Evolutionary conservation across 2,329 filamentous ascomycete species (phyloP).

Genomic region (Diaporthe vaccinii): DNA sequence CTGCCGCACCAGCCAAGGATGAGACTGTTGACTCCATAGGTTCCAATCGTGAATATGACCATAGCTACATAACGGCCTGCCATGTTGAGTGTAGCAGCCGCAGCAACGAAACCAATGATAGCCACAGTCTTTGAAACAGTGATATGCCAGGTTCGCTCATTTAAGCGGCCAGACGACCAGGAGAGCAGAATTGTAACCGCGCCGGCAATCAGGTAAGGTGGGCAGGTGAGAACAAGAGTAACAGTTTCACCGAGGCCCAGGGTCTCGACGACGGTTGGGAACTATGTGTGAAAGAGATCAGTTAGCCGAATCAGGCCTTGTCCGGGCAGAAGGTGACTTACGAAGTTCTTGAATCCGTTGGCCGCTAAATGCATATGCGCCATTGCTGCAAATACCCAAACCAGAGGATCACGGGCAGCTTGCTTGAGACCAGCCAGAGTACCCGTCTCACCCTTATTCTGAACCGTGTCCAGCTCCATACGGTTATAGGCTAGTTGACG

Average conservation of each 20-base stretch:
- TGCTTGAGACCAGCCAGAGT: slow-evolving; percentile 43
- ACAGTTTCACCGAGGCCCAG: slow-evolving; percentile 56
- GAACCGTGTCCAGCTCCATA: slow-evolving; percentile 29
- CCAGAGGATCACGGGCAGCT: slow-evolving; percentile 43
- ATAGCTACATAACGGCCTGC: slow-evolving; percentile 51
- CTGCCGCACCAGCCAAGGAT: slow-evolving; percentile 56
- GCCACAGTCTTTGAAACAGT: slow-evolving; percentile 55
- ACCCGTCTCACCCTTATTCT: slow-evolving; percentile 44
- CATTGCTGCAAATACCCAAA: slow-evolving; percentile 42
- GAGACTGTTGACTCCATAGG: slow-evolving; percentile 57
- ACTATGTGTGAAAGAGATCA: slow-evolving; percentile 1
- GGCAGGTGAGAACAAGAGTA: slow-evolving; percentile 59
- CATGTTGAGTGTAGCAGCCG: slow-evolving; percentile 49
- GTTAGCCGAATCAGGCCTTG: neutral
- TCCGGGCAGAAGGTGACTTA: neutral
- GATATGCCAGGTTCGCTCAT: slow-evolving; percentile 59
- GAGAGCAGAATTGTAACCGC: slow-evolving; percentile 57
- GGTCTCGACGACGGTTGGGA: slow-evolving; percentile 52
- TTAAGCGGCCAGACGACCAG: slow-evolving; percentile 57
- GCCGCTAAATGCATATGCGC: slow-evolving; percentile 53
- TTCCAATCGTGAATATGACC: slow-evolving; percentile 53
- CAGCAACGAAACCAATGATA: slow-evolving; percentile 56
- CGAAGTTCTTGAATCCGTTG: slow-evolving; percentile 52
- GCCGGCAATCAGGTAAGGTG: slow-evolving; percentile 62
- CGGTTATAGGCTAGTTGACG: slow-evolving; percentile 24